Evolutionary conservation across 352 stramenopile species (phyloP).

Genomic region (Globisporangium perplexum): DNA sequence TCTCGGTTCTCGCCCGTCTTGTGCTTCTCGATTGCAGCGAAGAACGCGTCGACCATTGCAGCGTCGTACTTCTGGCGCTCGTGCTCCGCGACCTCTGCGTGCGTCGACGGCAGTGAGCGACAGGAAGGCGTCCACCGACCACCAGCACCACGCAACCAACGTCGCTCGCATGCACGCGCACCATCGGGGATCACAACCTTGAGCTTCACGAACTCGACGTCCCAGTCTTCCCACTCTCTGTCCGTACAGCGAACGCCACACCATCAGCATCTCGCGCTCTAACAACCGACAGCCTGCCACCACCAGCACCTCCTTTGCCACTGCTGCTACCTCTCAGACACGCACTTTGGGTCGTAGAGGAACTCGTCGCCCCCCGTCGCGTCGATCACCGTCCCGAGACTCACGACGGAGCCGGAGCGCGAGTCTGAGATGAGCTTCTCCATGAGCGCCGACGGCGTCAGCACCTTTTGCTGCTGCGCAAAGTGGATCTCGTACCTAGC

Average conservation of each 20-base stretch:
- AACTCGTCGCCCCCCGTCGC: conserved; percentile 64
- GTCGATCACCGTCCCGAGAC: conserved; percentile 76
- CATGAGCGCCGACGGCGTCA: conserved; percentile 70
- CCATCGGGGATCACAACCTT: conserved; percentile 29
- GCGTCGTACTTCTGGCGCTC: conserved; percentile 37
- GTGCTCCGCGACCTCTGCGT: conserved; percentile 23
- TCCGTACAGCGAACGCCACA: not conserved
- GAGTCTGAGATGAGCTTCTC: conserved; percentile 72
- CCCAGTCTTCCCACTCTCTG: conserved; percentile 87
- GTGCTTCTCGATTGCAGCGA: conserved; percentile 48
- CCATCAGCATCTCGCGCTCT: not conserved
- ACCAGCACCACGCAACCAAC: not conserved
- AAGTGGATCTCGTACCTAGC: conserved; percentile 83
- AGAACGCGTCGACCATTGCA: conserved; percentile 56
- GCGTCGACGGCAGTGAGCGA: not conserved
- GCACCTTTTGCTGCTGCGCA: conserved; percentile 42
- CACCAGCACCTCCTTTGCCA: too few relatives aligned
- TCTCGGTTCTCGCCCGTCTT: conserved; percentile 56
- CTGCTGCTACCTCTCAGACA: too few relatives aligned
- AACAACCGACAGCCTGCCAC: too few relatives aligned
- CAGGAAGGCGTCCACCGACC: not conserved
- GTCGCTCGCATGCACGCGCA: too few relatives aligned
- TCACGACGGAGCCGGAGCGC: conserved; percentile 51
- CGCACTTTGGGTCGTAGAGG: conserved; percentile 71
- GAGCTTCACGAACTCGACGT: conserved; percentile 81